These are phyloP conservation scores for Tolypocladium tropicale DNA, from an alignment of 2,329 filamentous ascomycete genomes.

Conservation along the genomic window DNA sequence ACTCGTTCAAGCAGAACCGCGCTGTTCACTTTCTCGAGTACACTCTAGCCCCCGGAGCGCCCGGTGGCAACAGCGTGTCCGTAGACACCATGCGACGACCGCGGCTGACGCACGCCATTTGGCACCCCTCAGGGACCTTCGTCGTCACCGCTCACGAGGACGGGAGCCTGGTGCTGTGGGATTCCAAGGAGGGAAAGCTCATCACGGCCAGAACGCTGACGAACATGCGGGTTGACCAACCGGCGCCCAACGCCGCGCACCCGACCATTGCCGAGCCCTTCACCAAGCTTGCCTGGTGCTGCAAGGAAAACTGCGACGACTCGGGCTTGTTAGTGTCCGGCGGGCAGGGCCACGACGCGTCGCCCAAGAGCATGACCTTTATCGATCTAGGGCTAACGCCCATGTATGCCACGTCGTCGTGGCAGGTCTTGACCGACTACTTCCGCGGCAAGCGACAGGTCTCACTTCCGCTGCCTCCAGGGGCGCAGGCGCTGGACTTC, in stretches of 20 bases:
- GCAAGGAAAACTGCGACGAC: slow-evolving; percentile 87
- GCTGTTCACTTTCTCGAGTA: slow-evolving; percentile 76
- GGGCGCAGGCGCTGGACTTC: slow-evolving; percentile 68
- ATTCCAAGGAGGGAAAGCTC: slow-evolving; percentile 76
- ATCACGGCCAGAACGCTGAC: slow-evolving; percentile 75
- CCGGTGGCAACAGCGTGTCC: slow-evolving; percentile 63
- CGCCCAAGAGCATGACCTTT: slow-evolving; percentile 72
- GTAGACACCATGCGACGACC: slow-evolving; percentile 58
- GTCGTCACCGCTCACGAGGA: slow-evolving; percentile 82
- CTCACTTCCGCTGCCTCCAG: slow-evolving; percentile 64
- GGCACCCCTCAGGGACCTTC: slow-evolving; percentile 93
- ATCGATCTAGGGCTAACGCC: slow-evolving; percentile 84
- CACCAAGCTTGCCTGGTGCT: slow-evolving; percentile 79
- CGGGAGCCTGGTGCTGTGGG: slow-evolving; percentile 88
- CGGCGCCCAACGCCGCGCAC: slow-evolving; percentile 38
- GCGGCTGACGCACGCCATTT: slow-evolving; percentile 70
- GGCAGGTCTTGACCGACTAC: slow-evolving; percentile 71
- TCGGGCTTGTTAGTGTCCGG: slow-evolving; percentile 82
- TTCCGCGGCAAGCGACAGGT: slow-evolving; percentile 67
- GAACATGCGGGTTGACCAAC: slow-evolving; percentile 62
- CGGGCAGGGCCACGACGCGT: slow-evolving; percentile 57
- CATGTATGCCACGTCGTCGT: slow-evolving; percentile 82
- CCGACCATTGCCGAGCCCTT: slow-evolving; percentile 62
- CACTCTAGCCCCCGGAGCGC: slow-evolving; percentile 67
- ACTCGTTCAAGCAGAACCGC: slow-evolving; percentile 88